phyloP scores from a whole-genome alignment of 148 eudicot species.

The Camellia lanceoleosa region DNA sequence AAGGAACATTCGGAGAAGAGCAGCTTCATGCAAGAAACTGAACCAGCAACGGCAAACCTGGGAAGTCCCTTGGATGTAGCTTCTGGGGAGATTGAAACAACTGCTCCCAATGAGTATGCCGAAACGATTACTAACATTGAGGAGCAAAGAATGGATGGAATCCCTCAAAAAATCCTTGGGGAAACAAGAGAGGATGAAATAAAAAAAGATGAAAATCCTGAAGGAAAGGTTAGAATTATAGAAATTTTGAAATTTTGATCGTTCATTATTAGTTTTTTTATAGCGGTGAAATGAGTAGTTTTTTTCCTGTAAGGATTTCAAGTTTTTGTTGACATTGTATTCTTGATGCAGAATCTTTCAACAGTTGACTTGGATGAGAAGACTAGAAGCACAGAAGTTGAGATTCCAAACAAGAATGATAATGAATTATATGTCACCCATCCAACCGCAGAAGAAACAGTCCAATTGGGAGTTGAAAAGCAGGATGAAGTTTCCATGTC shows the following conservation, averaged over 20 bases:
- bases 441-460: slow-evolving; percentile 14
- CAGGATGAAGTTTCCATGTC: slow-evolving; percentile 6
- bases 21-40: slow-evolving; percentile 11
- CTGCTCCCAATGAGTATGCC: neutral
- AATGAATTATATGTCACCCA: slow-evolving; percentile 10
- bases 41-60: slow-evolving; percentile 1
- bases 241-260: neutral
- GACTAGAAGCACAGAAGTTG: neutral
- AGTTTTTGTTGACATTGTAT: neutral
- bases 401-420: neutral
- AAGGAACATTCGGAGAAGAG: neutral
- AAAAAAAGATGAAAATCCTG: slow-evolving; percentile 3
- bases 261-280: neutral
- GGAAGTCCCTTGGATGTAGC: slow-evolving; percentile 11
- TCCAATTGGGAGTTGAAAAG: slow-evolving; percentile 3
- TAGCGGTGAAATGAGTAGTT: too few relatives aligned
- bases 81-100: slow-evolving; percentile 10
- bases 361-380: slow-evolving; percentile 8
- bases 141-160: slow-evolving; percentile 6
- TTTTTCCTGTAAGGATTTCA: neutral
- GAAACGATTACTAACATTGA: neutral
- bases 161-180: slow-evolving; percentile 8
- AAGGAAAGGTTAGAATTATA: slow-evolving; percentile 18
- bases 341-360: slow-evolving; percentile 9
- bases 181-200: slow-evolving; percentile 2